phyloP scores from a whole-genome alignment of 2,329 filamentous ascomycete species.

The Claviceps paspali region DNA sequence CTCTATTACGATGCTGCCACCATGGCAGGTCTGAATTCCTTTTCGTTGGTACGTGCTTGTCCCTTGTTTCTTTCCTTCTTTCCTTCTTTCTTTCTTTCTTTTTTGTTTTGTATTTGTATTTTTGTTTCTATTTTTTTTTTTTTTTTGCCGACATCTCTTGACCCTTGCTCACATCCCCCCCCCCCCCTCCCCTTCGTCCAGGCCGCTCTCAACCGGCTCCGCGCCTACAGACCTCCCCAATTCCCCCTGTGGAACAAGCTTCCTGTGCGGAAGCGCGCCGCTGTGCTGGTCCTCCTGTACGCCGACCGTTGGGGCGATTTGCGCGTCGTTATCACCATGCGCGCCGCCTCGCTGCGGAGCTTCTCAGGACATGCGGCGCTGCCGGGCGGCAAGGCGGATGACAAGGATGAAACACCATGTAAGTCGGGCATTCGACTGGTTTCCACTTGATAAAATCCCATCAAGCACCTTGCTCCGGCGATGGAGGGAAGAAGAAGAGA shows the following conservation, averaged over 20 bases:
- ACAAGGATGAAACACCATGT: slow-evolving; percentile 43
- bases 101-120: no score
- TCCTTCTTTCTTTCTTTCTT: no score
- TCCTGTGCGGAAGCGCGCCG: slow-evolving; percentile 55
- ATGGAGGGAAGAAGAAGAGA: no score
- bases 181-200: slow-evolving; percentile 14
- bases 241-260: slow-evolving; percentile 48
- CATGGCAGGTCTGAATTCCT: slow-evolving; percentile 40
- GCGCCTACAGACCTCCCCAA: slow-evolving; percentile 43
- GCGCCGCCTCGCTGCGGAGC: slow-evolving; percentile 45
- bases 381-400: slow-evolving; percentile 61
- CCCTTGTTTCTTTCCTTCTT: no score
- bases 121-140: no score
- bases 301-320: slow-evolving; percentile 71
- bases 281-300: slow-evolving; percentile 77
- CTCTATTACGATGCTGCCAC: slow-evolving; percentile 42
- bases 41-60: slow-evolving; percentile 40
- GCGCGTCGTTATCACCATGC: slow-evolving; percentile 54
- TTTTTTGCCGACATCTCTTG: slow-evolving; percentile 10
- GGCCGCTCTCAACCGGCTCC: slow-evolving; percentile 45
- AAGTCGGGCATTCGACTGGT: slow-evolving; percentile 12
- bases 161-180: slow-evolving; percentile 4
- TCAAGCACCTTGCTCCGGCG: no score
- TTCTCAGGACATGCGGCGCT: slow-evolving; percentile 80
- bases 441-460: no score